phyloP scores from a whole-genome alignment of 768 basidiomycete genomes.

The Leccinellum luteum region DNA sequence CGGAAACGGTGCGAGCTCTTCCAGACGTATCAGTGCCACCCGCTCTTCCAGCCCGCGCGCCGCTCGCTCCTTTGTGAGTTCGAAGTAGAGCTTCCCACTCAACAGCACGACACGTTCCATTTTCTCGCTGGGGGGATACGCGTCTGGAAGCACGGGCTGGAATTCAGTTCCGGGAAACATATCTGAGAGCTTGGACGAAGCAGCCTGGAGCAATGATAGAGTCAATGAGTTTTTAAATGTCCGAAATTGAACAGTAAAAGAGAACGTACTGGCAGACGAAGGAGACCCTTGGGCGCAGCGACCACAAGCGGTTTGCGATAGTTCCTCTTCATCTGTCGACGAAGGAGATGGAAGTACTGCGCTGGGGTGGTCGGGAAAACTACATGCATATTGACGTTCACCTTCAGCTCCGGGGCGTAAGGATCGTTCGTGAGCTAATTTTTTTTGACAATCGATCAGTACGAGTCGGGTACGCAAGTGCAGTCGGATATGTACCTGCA shows the following conservation, averaged over 20 bases:
- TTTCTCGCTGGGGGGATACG: conserved; percentile 28
- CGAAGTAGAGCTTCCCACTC: conserved; percentile 87
- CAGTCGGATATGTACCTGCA: conserved; percentile 58
- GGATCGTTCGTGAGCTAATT: conserved; percentile 75
- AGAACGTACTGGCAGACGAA: conserved; percentile 66
- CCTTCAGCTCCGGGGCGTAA: conserved; percentile 30
- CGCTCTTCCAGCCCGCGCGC: conserved; percentile 42
- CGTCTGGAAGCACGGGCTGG: conserved; percentile 63
- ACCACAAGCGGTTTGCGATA: conserved; percentile 86
- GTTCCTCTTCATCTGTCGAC: conserved; percentile 80
- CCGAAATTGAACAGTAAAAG: not conserved
- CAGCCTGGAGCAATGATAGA: conserved; percentile 48
- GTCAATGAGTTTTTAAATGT: not conserved
- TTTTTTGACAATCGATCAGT: not conserved
- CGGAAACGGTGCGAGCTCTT: conserved; percentile 89
- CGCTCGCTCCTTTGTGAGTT: conserved; percentile 70
- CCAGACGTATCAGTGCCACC: conserved; percentile 73
- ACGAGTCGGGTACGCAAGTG: not conserved
- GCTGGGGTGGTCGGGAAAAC: conserved; percentile 86
- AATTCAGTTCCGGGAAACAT: conserved; percentile 60
- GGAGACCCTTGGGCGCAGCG: conserved; percentile 79
- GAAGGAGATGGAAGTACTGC: conserved; percentile 91
- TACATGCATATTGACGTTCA: conserved; percentile 80
- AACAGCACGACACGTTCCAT: conserved; percentile 70
- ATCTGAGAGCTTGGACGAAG: conserved; percentile 64